Conservation (phyloP, 2,329 filamentous ascomycete species). For the Cercospora zeae-maydis region DNA sequence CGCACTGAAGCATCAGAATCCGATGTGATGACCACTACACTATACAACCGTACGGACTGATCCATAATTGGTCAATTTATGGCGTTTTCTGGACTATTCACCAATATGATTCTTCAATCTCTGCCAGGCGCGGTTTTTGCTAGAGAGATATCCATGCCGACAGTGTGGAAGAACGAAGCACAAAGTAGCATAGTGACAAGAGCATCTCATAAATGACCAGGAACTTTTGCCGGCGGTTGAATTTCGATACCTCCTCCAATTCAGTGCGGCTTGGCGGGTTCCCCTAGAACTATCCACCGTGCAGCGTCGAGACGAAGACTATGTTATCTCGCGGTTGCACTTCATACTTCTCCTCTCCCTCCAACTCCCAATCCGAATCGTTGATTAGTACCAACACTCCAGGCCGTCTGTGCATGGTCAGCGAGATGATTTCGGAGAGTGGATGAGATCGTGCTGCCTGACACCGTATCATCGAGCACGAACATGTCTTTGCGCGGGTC, state of each 20-base stretch:
- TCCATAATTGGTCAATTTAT: too few relatives aligned
- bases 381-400: constrained; percentile 97
- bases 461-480: constrained; percentile 83
- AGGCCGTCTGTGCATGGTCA: constrained; percentile 62
- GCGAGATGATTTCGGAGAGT: neutral
- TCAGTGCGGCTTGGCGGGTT: neutral
- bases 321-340: constrained; percentile 80
- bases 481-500: constrained; percentile 85
- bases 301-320: constrained; percentile 92
- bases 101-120: too few relatives aligned
- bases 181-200: too few relatives aligned
- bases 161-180: too few relatives aligned
- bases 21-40: constrained; percentile 3
- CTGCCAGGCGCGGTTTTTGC: too few relatives aligned
- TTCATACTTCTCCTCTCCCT: constrained; percentile 88
- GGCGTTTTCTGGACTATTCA: too few relatives aligned
- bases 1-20: neutral
- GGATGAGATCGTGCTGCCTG: neutral
- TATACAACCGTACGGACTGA: too few relatives aligned
- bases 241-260: too few relatives aligned
- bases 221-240: too few relatives aligned
- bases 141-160: too few relatives aligned
- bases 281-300: constrained; percentile 75
- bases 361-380: constrained; percentile 96
- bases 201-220: too few relatives aligned